phyloP scores from a whole-genome alignment of 2,329 filamentous ascomycete species.

The Aspergillus puulaauensis region DNA sequence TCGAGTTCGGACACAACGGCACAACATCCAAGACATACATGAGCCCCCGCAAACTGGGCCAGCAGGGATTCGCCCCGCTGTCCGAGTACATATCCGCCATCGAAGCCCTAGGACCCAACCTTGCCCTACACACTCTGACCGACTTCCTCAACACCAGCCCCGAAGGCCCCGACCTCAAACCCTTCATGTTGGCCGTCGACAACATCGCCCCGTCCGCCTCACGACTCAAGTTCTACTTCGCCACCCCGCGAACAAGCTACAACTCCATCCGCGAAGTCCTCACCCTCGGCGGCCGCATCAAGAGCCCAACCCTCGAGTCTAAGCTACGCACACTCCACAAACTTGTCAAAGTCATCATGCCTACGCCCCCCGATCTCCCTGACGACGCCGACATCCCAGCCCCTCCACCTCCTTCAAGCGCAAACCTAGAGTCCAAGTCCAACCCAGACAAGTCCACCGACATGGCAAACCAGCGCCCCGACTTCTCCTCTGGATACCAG shows the following conservation, averaged over 20 bases:
- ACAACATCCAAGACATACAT: not conserved
- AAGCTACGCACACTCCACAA: constrained; percentile 12
- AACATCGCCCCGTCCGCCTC: constrained; percentile 2
- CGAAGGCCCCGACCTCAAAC: not conserved
- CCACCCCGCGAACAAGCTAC: not conserved
- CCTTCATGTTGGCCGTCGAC: constrained; percentile 11
- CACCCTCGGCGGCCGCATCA: constrained; percentile 1
- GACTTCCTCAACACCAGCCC: not conserved
- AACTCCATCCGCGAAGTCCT: constrained; percentile 2
- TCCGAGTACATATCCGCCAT: not conserved
- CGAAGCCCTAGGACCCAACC: not conserved
- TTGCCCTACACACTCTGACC: not conserved
- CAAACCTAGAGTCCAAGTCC: not conserved
- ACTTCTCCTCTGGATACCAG: not conserved
- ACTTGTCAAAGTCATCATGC: not conserved
- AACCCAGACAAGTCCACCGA: not conserved
- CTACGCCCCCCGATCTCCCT: not conserved
- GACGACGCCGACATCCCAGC: not conserved
- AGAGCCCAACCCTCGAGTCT: not conserved
- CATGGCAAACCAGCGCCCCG: not conserved
- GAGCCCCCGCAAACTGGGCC: not conserved
- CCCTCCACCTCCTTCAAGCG: too few relatives aligned
- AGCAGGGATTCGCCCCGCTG: not conserved
- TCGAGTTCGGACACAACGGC: not conserved
- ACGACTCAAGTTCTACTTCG: constrained; percentile 12